Conservation (phyloP, 371 early-diverging fungal species). For the Apophysomyces variabilis region DNA sequence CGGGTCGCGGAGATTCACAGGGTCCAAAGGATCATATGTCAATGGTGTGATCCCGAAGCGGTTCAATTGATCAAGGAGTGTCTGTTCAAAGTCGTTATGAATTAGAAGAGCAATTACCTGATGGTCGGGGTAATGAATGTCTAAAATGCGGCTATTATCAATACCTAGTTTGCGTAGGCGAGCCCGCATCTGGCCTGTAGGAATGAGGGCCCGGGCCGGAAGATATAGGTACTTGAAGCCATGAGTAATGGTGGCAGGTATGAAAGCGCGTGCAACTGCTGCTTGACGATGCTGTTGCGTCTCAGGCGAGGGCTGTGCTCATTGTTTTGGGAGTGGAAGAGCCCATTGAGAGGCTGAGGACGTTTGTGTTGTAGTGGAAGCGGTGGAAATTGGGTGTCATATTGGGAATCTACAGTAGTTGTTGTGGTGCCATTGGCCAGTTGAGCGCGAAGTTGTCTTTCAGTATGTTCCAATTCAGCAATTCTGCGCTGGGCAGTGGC, state of each 20-base stretch:
- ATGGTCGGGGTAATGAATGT: constrained; percentile 12
- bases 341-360: neutral
- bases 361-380: no score
- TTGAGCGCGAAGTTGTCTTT: no score
- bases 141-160: constrained; percentile 9
- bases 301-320: constrained; percentile 16
- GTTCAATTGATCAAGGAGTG: neutral
- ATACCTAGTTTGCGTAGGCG: constrained; percentile 2
- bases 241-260: neutral
- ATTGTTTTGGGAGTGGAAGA: neutral
- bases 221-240: constrained; percentile 1
- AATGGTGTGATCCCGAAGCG: neutral
- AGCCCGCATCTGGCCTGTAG: neutral
- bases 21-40: constrained; percentile 16
- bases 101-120: constrained; percentile 10
- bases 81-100: constrained; percentile 13
- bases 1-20: constrained; percentile 12
- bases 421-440: no score
- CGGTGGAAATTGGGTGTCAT: no score
- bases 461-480: no score
- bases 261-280: constrained; percentile 6
- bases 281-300: neutral
- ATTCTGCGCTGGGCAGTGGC: no score
- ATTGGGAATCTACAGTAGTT: no score
- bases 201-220: constrained; percentile 2